Base-by-base conservation (phyloP, 192 early-diverging fungal species). In the Umbelopsis ramanniana region DNA sequence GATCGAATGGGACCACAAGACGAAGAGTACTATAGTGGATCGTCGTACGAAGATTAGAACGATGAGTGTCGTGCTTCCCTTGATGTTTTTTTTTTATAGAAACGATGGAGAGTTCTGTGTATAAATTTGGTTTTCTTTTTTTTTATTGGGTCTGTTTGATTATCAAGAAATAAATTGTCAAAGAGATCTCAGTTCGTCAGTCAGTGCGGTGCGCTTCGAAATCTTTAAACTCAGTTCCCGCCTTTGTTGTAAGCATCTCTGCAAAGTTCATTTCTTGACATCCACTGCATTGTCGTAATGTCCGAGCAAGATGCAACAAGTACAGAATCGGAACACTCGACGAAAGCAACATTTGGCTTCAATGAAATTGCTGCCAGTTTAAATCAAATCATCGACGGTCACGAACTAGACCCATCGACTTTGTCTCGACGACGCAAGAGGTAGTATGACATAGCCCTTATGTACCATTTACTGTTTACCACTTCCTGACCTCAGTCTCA, bases 201-300 rank as follows among this genome's bases (percentile, higher is more conserved):
- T 26, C 19, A 54, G 23, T 26, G 23, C 29, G 29, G 26, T 43
- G 40, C 53, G 23, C 50, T 17, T 22, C 23, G 22, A 54, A 38
- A 63, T 14, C 4, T 63, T 19, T 33, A 17, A 63, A 63, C 35
- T 63, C 57, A 35, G 57, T 35, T 63, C 57, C 57, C 57, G 33
- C 33, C 57, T 63, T 35, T 63, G 57, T 29, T 37, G 12, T 29
- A 37, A 37, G 24, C 2, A 29, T 17, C 26, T 63, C 24, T 29
- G 2, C 4, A 35, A 29, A 54, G 26, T 54, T 54, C 53, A 54
- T 19, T 37, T 17, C 6, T 63, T 63, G 33, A 63, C 57, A 63
- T 63, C 17, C 29, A 63, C 12, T 17, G 26, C 11, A 37, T 35
- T 10, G 33, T 35, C 24, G 33, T 63, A 15, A 63, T 63, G 57